Base-by-base conservation (phyloP, 371 early-diverging fungal genomes). In the Globomyces sp. region DNA sequence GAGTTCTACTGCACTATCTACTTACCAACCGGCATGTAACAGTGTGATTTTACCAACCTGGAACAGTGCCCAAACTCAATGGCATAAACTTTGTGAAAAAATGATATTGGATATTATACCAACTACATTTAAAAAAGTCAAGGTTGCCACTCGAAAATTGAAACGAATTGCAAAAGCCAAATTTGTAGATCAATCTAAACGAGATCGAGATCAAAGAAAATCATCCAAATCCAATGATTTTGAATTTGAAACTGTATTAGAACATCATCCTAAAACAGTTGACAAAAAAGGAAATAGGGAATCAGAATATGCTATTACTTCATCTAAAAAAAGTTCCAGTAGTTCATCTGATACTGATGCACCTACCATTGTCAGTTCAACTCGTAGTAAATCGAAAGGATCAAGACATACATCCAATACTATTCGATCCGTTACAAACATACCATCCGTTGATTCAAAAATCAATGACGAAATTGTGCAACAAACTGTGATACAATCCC, bases 71-170 rank as follows among this genome's bases (percentile, higher is more conserved):
- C 36, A 60, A 34, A 41, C 39, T 49, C 34, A 46, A 46, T 60
- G 61, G 61, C 61, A 60, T 13, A 4, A 44, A 3, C 37, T 44
- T 4, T 60, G 48, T 37, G 61, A 60, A 50, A 46, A 48, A 44
- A 4, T 60, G 5, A 44, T 41, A 1, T 34, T 60, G 13, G 61
- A 60, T 8, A 37, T 60, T 9, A 10, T 60, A 37, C 61, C 61
- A 4, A 42, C 61, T 36, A 42, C 39, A 9, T 3, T 8, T 4
- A 60, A 50, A 41, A 46, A 50, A 34, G 36, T 60, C 13, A 60
- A 40, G 4, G 37, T 49, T 60, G 61, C 43, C 11, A 44, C 50
- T 5, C 4, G 13, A 50, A 13, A 44, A 50, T 39, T 60, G 6
- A 40, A 50, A 60, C 37, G 61, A 37, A 48, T 60, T 34, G 41